Conservation (phyloP, 2,329 filamentous ascomycete genomes). For the Davidsoniella eucalypti region DNA sequence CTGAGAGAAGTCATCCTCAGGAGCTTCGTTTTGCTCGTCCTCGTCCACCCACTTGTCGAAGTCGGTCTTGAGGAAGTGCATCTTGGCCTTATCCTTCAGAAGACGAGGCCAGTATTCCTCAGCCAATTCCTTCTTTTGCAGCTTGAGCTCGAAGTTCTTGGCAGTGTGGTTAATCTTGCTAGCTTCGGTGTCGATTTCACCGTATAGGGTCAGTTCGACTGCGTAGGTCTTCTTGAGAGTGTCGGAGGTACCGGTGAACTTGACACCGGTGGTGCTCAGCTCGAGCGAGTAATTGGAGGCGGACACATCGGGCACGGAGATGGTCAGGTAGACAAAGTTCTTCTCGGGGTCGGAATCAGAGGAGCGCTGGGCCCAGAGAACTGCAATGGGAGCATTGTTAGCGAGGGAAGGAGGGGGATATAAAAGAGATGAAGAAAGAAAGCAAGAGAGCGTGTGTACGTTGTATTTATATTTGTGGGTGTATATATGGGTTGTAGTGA, state of each 20-base stretch:
- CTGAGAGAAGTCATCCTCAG: constrained; percentile 64
- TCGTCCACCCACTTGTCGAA: constrained; percentile 99
- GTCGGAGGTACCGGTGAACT: constrained; percentile 67
- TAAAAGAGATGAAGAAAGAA: neutral
- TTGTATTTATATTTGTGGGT: neutral
- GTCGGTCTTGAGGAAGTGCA: constrained; percentile 95
- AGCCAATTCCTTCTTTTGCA: constrained; percentile 93
- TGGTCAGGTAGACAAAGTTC: constrained; percentile 91
- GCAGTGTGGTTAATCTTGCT: constrained; percentile 78
- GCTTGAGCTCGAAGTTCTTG: constrained; percentile 76
- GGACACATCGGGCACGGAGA: constrained; percentile 73
- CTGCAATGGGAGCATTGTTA: constrained; percentile 28
- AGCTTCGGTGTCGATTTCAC: constrained; percentile 71
- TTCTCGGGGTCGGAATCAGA: constrained; percentile 61
- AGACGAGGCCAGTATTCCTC: constrained; percentile 92
- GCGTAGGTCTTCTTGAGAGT: constrained; percentile 78
- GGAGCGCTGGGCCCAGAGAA: constrained; percentile 97
- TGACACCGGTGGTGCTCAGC: constrained; percentile 58
- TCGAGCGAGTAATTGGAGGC: constrained; percentile 64
- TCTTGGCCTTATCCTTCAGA: constrained; percentile 75
- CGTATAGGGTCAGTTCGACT: constrained; percentile 74
- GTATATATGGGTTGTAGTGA: neutral
- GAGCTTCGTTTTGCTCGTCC: constrained; percentile 88
- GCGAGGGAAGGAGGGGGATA: neutral
- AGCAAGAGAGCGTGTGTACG: neutral